Evolutionary conservation across 805 yeast genomes (phyloP).

Genomic region (Suhomyces pyralidae): DNA sequence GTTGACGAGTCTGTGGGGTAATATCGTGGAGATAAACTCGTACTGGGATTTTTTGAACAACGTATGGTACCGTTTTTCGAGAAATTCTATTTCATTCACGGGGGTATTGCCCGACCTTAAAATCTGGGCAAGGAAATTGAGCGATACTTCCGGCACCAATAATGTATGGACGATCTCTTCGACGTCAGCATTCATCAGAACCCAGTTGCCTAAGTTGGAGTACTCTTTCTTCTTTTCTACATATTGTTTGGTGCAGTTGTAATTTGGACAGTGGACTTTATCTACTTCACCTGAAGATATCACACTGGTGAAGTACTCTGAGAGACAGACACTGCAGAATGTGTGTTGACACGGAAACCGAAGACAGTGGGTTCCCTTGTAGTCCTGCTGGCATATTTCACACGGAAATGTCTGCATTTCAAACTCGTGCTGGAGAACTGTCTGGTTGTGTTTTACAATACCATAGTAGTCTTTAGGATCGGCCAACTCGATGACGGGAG

Average conservation of each 20-base stretch:
- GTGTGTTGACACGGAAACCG: slow-evolving; percentile 60
- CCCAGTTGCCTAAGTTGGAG: slow-evolving; percentile 17
- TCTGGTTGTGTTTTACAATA: slow-evolving; percentile 18
- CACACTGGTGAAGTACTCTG: slow-evolving; percentile 37
- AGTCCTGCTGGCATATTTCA: slow-evolving; percentile 53
- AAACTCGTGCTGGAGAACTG: slow-evolving; percentile 23
- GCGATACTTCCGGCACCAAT: slow-evolving; percentile 41
- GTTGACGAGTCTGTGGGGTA: slow-evolving; percentile 46
- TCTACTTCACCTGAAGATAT: slow-evolving; percentile 49
- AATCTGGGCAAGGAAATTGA: slow-evolving; percentile 30
- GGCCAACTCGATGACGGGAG: background rate
- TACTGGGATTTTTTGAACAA: slow-evolving; percentile 40
- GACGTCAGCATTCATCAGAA: slow-evolving; percentile 16
- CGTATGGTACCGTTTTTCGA: slow-evolving; percentile 35
- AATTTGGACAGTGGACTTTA: slow-evolving; percentile 58
- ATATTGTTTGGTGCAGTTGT: slow-evolving; percentile 38
- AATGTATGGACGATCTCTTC: slow-evolving; percentile 16
- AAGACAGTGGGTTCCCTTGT: slow-evolving; percentile 43
- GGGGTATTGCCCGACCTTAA: slow-evolving; percentile 12
- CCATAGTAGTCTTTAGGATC: slow-evolving; percentile 1
- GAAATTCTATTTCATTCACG: slow-evolving; percentile 4
- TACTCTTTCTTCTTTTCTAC: slow-evolving; percentile 15
- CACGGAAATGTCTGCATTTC: slow-evolving; percentile 43
- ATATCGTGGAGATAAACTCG: slow-evolving; percentile 40
- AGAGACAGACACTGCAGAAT: slow-evolving; percentile 56